Conservation (phyloP, 2,329 filamentous ascomycete genomes). For the Fonsecaea multimorphosa region DNA sequence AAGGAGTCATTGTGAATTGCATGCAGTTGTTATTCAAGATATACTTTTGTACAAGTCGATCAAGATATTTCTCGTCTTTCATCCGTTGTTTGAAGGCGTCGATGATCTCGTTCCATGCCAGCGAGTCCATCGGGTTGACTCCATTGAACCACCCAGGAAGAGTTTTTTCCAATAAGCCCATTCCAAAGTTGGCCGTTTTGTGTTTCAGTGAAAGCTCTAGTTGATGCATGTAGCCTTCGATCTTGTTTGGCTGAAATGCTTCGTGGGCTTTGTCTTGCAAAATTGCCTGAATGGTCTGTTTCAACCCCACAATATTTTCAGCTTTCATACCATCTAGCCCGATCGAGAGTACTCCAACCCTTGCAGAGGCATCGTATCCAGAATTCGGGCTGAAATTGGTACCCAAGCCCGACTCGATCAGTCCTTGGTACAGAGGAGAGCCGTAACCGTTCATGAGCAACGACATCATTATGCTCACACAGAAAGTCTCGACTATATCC, state of each 20-base stretch:
- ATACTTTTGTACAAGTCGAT: constrained; percentile 86
- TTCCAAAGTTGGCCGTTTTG: constrained; percentile 94
- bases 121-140: constrained; percentile 84
- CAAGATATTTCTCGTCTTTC: constrained; percentile 79
- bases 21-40: constrained; percentile 84
- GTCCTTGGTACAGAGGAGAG: constrained; percentile 84
- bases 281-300: constrained; percentile 74
- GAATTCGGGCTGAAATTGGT: constrained; percentile 95
- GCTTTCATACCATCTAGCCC: constrained; percentile 89
- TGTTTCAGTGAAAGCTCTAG: constrained; percentile 92
- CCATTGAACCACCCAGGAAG: constrained; percentile 96
- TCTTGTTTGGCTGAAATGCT: constrained; percentile 87
- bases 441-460: constrained; percentile 93
- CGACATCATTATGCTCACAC: constrained; percentile 78
- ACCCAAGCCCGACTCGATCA: constrained; percentile 88
- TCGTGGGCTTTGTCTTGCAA: constrained; percentile 71
- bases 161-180: constrained; percentile 84
- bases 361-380: constrained; percentile 82
- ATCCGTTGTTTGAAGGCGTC: constrained; percentile 74
- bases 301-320: constrained; percentile 77
- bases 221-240: constrained; percentile 92
- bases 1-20: constrained; percentile 93
- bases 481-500: constrained; percentile 86
- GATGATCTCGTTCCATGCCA: constrained; percentile 91
- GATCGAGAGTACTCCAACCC: constrained; percentile 82